A percentile compares a stretch with the other conserved stretches of the same genome.
Conservation (phyloP, 2,329 filamentous ascomycete species). For the Elsinoe ampelina region DNA sequence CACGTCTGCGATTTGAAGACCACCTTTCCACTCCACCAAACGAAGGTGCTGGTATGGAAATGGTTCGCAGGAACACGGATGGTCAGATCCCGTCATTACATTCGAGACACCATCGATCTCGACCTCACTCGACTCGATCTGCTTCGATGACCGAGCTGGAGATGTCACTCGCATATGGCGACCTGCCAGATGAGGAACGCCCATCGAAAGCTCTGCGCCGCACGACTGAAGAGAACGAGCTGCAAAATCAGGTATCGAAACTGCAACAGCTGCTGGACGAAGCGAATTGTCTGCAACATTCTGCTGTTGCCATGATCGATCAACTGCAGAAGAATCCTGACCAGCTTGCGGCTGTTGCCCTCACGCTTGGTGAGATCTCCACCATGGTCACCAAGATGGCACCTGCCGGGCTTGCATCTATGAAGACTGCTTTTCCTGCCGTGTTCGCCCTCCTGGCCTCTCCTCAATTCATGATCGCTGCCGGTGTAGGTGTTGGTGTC, state of each 20-base stretch:
- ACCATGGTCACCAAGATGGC: constrained; percentile 74
- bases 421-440: constrained; percentile 75
- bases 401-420: constrained; percentile 61
- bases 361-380: constrained; percentile 86
- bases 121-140: constrained; percentile 24
- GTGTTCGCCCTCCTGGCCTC: constrained; percentile 79
- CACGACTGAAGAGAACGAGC: constrained; percentile 44
- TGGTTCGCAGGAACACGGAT: constrained; percentile 37
- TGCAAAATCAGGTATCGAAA: constrained; percentile 60
- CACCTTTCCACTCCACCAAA: constrained; percentile 22
- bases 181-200: constrained; percentile 44
- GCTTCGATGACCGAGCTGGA: constrained; percentile 53
- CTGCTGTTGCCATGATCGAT: constrained; percentile 70
- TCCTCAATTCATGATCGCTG: constrained; percentile 90
- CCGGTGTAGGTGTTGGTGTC: constrained; percentile 80
- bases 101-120: constrained; percentile 6
- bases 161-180: constrained; percentile 86
- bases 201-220: constrained; percentile 50
- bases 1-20: constrained; percentile 25
- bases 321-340: constrained; percentile 77
- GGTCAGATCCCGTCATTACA: constrained; percentile 19
- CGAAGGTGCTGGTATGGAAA: constrained; percentile 24
- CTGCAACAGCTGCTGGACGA: constrained; percentile 75
- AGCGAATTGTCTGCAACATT: constrained; percentile 79
- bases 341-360: constrained; percentile 83